Evolutionary conservation across 257 asterid genomes (phyloP).

Genomic region (Parsonsia alboflavescens): DNA sequence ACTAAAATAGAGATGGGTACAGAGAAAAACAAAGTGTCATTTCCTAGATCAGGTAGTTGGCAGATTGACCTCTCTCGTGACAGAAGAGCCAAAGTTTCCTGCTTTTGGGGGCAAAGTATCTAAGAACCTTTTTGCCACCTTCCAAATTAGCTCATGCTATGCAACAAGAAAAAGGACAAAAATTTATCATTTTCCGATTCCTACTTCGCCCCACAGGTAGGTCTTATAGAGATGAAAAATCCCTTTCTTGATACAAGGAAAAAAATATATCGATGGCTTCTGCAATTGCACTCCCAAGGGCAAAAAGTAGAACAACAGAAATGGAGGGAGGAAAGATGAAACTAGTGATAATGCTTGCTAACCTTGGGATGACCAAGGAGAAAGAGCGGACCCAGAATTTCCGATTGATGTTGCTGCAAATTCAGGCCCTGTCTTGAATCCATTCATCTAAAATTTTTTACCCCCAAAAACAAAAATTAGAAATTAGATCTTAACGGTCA

Average conservation of each 20-base stretch:
- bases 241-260: conserved; percentile 1
- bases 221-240: neutral
- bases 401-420: conserved; percentile 59
- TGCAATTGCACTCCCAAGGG: neutral
- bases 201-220: neutral
- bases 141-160: neutral
- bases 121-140: conserved; percentile 8
- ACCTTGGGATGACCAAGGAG: conserved; percentile 91
- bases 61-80: conserved; percentile 33
- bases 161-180: conserved; percentile 24
- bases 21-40: conserved; percentile 9
- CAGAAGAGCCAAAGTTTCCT: conserved; percentile 48
- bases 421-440: conserved; percentile 74
- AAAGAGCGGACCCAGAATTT: conserved; percentile 51
- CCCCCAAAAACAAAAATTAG: neutral
- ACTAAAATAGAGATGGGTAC: neutral
- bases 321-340: neutral
- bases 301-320: neutral
- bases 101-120: conserved; percentile 33
- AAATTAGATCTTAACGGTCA: neutral
- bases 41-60: conserved; percentile 15
- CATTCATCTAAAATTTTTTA: conserved; percentile 37
- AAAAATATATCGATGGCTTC: neutral
- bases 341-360: neutral
- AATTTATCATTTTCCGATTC: conserved; percentile 10